Percentiles rank a stretch among this genome's conserved stretches.
phyloP scores from a whole-genome alignment of 2,329 filamentous ascomycete genomes.

The Trichoderma guizhouense region DNA sequence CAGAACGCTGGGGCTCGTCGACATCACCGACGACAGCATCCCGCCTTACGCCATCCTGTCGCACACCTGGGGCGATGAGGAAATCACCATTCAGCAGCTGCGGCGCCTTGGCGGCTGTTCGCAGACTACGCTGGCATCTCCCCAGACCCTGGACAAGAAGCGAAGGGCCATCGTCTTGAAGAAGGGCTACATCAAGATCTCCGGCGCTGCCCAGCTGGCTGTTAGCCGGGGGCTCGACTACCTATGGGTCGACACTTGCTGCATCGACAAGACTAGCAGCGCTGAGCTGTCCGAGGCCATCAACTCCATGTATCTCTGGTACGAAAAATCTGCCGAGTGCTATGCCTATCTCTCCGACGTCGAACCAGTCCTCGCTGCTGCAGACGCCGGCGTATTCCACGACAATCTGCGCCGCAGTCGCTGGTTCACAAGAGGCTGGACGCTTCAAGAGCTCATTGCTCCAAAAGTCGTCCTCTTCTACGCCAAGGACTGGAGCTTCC shows the following conservation, averaged over 20 bases:
- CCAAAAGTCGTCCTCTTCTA: constrained; percentile 18
- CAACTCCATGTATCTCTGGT: constrained; percentile 24
- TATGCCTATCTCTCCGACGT: constrained; percentile 28
- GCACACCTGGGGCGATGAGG: constrained; percentile 29
- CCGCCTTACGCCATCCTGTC: constrained; percentile 31
- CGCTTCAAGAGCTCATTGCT: constrained; percentile 22
- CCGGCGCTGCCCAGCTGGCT: constrained; percentile 11
- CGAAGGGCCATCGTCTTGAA: constrained; percentile 2
- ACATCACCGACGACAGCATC: constrained; percentile 9
- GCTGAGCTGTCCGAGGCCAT: constrained; percentile 7
- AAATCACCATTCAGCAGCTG: constrained; percentile 27
- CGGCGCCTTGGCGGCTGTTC: constrained; percentile 13
- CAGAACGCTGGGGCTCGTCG: constrained; percentile 12
- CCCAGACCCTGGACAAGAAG: constrained; percentile 4
- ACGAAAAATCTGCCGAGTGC: constrained; percentile 25
- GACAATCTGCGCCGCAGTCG: constrained; percentile 18
- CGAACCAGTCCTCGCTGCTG: not conserved
- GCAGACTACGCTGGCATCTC: not conserved
- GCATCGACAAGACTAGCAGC: constrained; percentile 19
- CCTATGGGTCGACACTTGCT: constrained; percentile 30
- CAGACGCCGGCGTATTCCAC: not conserved
- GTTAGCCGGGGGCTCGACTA: constrained; percentile 22
- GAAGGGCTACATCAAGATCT: constrained; percentile 26
- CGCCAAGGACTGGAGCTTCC: constrained; percentile 7
- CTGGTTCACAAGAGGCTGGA: constrained; percentile 24